phyloP scores from a whole-genome alignment of 2,329 filamentous ascomycete species.

The Beauveria pseudobassiana region DNA sequence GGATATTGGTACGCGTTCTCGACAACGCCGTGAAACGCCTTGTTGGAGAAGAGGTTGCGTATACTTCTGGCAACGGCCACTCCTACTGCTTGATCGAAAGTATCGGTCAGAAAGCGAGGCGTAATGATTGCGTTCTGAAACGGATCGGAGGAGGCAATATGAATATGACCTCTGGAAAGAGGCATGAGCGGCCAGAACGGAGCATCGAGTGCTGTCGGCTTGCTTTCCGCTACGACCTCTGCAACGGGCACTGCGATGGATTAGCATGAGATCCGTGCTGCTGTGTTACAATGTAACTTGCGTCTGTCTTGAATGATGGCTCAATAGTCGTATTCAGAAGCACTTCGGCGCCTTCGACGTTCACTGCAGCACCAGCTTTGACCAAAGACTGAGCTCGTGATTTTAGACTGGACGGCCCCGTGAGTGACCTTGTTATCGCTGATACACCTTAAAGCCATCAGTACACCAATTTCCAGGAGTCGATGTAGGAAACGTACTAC shows the following conservation, averaged over 20 bases:
- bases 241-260: slow-evolving; percentile 15
- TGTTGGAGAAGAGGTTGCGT: slow-evolving; percentile 14
- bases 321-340: slow-evolving; percentile 18
- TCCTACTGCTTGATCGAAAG: slow-evolving; percentile 17
- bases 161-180: slow-evolving; percentile 18
- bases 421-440: not conserved
- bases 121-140: slow-evolving; percentile 16
- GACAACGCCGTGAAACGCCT: slow-evolving; percentile 14
- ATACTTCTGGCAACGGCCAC: slow-evolving; percentile 13
- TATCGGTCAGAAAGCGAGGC: slow-evolving; percentile 17
- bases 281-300: not conserved
- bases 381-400: slow-evolving; percentile 16
- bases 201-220: slow-evolving; percentile 12
- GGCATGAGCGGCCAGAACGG: slow-evolving; percentile 19
- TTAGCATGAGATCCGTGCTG: not conserved
- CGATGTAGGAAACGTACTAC: not conserved
- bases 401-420: not conserved
- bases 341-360: slow-evolving; percentile 13
- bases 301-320: slow-evolving; percentile 12
- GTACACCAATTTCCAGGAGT: not conserved
- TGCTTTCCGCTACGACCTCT: slow-evolving; percentile 16
- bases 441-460: not conserved
- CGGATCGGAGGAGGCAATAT: slow-evolving; percentile 17
- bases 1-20: slow-evolving; percentile 17
- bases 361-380: slow-evolving; percentile 16